Evolutionary conservation across 2,329 filamentous ascomycete genomes (phyloP), one percentile per base, ranked within the genome.

Genomic region (Aspergillus ibericus): DNA sequence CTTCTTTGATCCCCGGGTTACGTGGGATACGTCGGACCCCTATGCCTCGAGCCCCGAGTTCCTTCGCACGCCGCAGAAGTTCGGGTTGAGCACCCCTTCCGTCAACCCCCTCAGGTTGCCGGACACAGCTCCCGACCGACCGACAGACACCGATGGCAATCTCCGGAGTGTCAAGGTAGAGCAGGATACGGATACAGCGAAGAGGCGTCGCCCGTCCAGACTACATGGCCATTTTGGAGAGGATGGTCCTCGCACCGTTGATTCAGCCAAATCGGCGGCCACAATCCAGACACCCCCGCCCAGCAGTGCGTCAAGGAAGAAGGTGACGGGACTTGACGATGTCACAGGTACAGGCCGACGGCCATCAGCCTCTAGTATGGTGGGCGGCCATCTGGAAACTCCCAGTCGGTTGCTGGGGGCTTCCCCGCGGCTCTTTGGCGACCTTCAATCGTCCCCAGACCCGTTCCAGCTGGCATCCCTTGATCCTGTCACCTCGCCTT

Each of bases 201-300:
- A 66, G 61, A 67, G 72, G 18, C 70, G 70, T 57, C 70, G 70
- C 9, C 51, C 67, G 3, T 56, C 68, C 22, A 75, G 67, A 53
- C 69, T 68, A 7, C 63, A 70, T 56, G 65, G 63, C 38, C 53
- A 58, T 40, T 38, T 64, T 55, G 56, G 61, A 40, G 70, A 76
- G 44, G 70, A 75, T 56, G 71, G 68, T 9, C 68, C 72, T 18
- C 69, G 68, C 15, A 70, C 72, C 15, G 67, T 72, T 47, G 71
- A 70, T 46, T 75, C 75, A 12, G 68, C 72, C 58, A 77, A 74
- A 54, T 79, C 76, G 8, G 77, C 77, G 27, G 76, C 76, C 34
- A 78, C 76, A 13, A 85, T 86, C 77, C 84, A 87, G 71, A 87
- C 85, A 12, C 85, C 85, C 34, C 85, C 85, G 50, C 84, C 85